Evolutionary conservation across 129 eudicot species (phyloP), one percentile per base, ranked within the genome.

Genomic region (Cynara cardunculus): DNA sequence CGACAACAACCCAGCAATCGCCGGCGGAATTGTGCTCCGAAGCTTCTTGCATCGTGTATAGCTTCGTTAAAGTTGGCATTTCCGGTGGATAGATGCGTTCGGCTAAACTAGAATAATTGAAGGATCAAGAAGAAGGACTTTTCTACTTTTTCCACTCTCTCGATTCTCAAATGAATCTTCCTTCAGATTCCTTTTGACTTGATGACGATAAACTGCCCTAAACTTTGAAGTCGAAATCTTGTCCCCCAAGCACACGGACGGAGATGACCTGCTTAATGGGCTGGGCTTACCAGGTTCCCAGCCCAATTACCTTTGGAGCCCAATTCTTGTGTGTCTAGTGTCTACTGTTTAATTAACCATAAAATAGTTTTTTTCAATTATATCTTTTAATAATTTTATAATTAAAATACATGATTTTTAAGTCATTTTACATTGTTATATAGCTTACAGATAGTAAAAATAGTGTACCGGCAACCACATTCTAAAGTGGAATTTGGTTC

Each of bases 1-100:
- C 94, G 25, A 94, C 80, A 80, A 89, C 91, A 62, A 94, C 78
- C 98, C 98, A 92, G 78, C 97, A 94, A 90, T 94, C 98, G 4
- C 89, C 94, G 28, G 86, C 86, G 71, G 94, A 83, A 78, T 92
- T 92, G 87, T 94, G 98, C 73, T 87, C 86, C 4, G 97, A 78
- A 19, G 92, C 96, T 89, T 94, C 98, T 75, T 89, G 81, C 96
- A 91, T 88, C 53, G 93, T 30, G 84, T 65, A 88, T 14, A 94
- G 84, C 84, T 94, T 91, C 37, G 97, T 91, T 69, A 94, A 67
- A 10, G 97, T 94, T 59, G 98, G 96, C 98, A 94, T 94, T 56
- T 32, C 46, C 56, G 53, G 7, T 1, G 27, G 30, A 44, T 10
- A 27, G 34, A 46, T 74, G 39, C 35, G 22, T 78, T 19, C 44